Evolutionary conservation across 805 yeast species (phyloP).

Genomic region (Candida andamanensis): DNA sequence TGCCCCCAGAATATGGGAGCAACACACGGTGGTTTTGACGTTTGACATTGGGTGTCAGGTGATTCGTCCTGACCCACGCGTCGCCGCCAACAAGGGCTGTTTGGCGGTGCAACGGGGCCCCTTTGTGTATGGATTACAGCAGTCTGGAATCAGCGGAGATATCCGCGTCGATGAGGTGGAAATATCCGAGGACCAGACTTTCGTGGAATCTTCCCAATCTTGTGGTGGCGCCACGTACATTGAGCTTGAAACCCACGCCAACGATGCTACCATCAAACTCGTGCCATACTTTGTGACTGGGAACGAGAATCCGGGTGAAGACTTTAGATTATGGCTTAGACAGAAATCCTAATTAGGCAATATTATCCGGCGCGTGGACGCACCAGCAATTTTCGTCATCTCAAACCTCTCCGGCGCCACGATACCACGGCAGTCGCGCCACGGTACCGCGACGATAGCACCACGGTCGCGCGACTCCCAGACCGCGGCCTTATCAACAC

Average conservation of each 20-base stretch:
- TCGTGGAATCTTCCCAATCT: conserved; percentile 2
- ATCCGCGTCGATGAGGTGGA: conserved; percentile 8
- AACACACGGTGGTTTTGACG: conserved; percentile 4
- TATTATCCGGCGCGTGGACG: no score
- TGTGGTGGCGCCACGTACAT: conserved; percentile 8
- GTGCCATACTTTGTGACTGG: conserved; percentile 18
- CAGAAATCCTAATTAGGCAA: no score
- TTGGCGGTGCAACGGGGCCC: conserved; percentile 18
- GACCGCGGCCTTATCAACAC: no score
- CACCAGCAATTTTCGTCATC: no score
- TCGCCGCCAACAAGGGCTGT: conserved; percentile 13
- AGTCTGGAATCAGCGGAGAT: conserved; percentile 9
- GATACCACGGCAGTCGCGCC: no score
- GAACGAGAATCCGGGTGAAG: conserved; percentile 16
- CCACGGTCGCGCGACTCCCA: no score
- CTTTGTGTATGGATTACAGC: conserved; percentile 14
- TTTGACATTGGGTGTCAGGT: conserved; percentile 12
- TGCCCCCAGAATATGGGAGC: conserved; percentile 5
- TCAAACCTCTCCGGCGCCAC: no score
- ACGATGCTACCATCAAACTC: conserved; percentile 7
- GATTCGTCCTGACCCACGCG: conserved; percentile 13
- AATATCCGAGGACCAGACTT: conserved; percentile 6
- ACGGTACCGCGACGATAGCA: no score
- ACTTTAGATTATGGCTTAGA: conserved; percentile 15
- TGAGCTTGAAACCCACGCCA: conserved; percentile 6